phyloP scores from a whole-genome alignment of 169 alveolate species.

The Theileria orientalis region DNA sequence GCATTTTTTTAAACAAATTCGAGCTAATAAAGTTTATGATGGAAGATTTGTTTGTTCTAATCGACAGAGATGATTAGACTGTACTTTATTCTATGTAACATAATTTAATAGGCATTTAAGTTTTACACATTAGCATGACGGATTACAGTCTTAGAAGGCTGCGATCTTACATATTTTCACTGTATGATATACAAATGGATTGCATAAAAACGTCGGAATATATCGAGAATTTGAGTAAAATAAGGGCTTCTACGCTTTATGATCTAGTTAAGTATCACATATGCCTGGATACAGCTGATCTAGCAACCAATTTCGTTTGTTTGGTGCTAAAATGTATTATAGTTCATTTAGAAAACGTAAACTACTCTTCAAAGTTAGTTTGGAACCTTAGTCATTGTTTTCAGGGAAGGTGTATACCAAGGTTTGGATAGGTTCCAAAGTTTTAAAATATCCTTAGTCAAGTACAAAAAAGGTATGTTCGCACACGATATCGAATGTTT shows the following conservation, averaged over 20 bases:
- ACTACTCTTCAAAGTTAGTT: neutral
- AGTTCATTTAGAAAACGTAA: neutral
- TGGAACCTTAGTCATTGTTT: neutral
- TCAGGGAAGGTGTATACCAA: neutral
- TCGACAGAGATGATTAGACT: neutral
- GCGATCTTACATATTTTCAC: neutral
- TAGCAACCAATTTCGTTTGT: neutral
- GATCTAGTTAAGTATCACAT: neutral
- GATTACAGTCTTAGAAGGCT: constrained; percentile 4
- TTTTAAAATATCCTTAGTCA: too few species aligned
- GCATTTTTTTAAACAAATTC: neutral
- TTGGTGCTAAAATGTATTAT: constrained; percentile 8
- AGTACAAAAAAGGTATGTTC: too few species aligned
- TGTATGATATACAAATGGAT: constrained; percentile 5
- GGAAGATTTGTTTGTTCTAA: constrained; percentile 6
- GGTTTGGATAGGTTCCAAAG: neutral
- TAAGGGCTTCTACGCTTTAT: neutral
- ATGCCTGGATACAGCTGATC: neutral
- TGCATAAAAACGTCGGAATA: neutral
- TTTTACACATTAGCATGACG: neutral
- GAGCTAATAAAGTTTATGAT: neutral
- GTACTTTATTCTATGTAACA: too few species aligned
- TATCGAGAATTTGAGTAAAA: neutral
- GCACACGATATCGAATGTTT: too few species aligned
- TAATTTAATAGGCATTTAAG: too few species aligned